Evolutionary conservation across 106 monocot species (phyloP), one percentile per base, ranked within the genome.

Genomic region (Allium cepa): DNA sequence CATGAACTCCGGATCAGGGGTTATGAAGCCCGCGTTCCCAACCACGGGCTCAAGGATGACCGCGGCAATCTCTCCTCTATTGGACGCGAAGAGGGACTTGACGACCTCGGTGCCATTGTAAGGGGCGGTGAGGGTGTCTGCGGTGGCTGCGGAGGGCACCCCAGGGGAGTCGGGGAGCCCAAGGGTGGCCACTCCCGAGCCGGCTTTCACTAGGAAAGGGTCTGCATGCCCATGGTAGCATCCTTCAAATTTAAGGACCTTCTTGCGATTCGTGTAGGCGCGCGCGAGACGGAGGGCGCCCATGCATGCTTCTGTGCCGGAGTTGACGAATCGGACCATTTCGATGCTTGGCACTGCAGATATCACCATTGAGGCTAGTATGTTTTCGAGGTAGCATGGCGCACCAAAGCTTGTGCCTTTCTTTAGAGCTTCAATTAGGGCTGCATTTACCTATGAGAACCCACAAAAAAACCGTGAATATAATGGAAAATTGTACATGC

Each of bases 331-430:
- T 12, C 94, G 82, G 46, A 94, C 94, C 94, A 94, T 94, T 71
- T 94, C 94, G 8, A 94, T 60, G 57, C 94, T 88, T 57, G 90
- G 94, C 49, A 94, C 90, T 45, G 91, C 91, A 46, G 84, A 82
- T 53, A 94, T 91, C 18, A 94, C 94, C 82, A 88, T 88, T 74
- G 87, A 85, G 1, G 94, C 94, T 59, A 94, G 71, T 10, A 71
- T 70, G 61, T 94, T 91, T 70, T 94, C 94, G 3, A 83, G 49
- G 26, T 68, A 17, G 60, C 94, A 91, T 28, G 94, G 94, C 46
- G 94, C 94, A 14, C 94, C 94, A 75, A 91, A 94, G 79, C 94
- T 94, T 10, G 94, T 94, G 49, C 94, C 94, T 82, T 94, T 94
- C 67, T 87, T 83, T 59, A 94, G 70, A 4, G 94, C 79, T 59